phyloP scores from a whole-genome alignment of 129 eudicot genomes.

The Tagetes erecta region DNA sequence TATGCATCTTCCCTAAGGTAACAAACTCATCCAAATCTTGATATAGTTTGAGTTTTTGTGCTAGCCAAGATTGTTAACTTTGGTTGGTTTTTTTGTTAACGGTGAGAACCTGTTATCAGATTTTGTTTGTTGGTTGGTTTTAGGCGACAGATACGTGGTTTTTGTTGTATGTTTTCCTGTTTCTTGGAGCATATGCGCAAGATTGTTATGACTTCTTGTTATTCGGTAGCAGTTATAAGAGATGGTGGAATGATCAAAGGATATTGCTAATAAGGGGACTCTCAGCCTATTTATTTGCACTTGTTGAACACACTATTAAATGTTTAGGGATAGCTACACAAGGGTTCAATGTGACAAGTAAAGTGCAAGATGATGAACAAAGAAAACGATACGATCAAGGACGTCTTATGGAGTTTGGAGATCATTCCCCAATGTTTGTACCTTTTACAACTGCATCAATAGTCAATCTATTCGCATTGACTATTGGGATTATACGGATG shows the following conservation, averaged over 20 bases:
- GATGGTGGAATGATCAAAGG: constrained; percentile 80
- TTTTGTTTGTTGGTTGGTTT: background rate
- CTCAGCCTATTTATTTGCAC: constrained; percentile 48
- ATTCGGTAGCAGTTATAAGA: constrained; percentile 42
- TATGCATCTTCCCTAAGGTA: constrained; percentile 66
- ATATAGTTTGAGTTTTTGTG: background rate
- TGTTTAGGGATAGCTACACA: constrained; percentile 47
- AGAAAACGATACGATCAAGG: constrained; percentile 66
- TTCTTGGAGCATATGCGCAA: constrained; percentile 62
- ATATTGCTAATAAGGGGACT: constrained; percentile 65
- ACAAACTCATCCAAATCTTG: background rate
- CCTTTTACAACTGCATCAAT: constrained; percentile 56
- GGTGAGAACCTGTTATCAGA: background rate
- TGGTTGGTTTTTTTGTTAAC: constrained; percentile 33
- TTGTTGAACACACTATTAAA: constrained; percentile 36
- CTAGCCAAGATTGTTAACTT: background rate
- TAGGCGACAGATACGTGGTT: constrained; percentile 58
- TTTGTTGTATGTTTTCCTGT: constrained; percentile 47
- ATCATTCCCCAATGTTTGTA: constrained; percentile 59
- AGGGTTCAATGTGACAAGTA: constrained; percentile 78
- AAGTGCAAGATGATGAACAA: constrained; percentile 63
- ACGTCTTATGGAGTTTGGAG: constrained; percentile 69
- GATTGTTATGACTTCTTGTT: constrained; percentile 60
- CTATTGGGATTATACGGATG: constrained; percentile 24
- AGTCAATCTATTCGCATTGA: constrained; percentile 51